Conservation (phyloP, 163 green algal species). For the Scenedesmus sp. region DNA sequence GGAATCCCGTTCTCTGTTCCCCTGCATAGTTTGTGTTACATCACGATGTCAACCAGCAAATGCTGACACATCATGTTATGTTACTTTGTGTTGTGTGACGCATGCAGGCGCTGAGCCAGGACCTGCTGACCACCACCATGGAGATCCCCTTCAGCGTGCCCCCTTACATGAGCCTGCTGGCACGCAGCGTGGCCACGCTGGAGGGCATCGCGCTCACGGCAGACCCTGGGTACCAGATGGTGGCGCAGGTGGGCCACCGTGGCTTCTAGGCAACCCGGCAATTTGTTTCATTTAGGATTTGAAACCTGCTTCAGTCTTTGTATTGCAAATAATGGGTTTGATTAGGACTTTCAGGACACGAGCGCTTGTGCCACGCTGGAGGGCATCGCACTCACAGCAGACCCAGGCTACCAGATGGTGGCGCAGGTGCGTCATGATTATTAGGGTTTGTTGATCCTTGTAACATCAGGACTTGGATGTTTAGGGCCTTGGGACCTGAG, state of each 20-base stretch:
- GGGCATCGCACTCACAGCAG: constrained; percentile 83
- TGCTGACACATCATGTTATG: not conserved
- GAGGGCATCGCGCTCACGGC: constrained; percentile 87
- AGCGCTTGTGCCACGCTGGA: constrained; percentile 71
- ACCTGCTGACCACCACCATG: constrained; percentile 83
- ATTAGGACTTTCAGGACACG: too few species aligned
- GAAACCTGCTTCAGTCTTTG: too few species aligned
- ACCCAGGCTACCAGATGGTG: constrained; percentile 89
- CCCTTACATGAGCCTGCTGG: constrained; percentile 91
- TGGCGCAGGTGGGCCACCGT: constrained; percentile 57
- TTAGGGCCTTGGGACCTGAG: too few species aligned
- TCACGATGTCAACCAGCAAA: not conserved
- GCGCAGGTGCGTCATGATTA: constrained; percentile 44
- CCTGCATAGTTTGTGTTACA: not conserved
- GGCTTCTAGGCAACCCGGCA: not conserved
- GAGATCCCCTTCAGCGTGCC: constrained; percentile 93
- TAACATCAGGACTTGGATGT: too few species aligned
- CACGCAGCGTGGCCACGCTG: constrained; percentile 77
- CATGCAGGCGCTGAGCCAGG: constrained; percentile 61
- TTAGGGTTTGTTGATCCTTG: not conserved
- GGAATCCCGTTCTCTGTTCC: not conserved
- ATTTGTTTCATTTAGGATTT: too few species aligned
- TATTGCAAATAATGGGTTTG: too few species aligned
- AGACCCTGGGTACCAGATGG: constrained; percentile 88
- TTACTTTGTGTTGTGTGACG: not conserved